Base-by-base conservation (phyloP, 2,329 filamentous ascomycete genomes). In the Aspergillus ochraceoroseus region DNA sequence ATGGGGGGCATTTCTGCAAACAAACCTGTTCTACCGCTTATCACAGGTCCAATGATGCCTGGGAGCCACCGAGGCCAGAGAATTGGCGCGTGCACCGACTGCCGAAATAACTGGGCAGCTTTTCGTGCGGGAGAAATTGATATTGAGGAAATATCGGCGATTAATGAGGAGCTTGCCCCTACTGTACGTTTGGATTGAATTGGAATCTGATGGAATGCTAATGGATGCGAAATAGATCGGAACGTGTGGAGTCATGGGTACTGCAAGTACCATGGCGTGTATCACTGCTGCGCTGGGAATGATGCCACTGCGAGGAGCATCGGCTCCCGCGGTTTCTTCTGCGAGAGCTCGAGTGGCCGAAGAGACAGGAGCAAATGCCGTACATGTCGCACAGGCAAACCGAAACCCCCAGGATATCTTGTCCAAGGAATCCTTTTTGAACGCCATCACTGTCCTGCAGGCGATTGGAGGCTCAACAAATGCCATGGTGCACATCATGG, bases 1-100 rank as follows among this genome's bases (percentile, higher is more conserved):
- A 87, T 87, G 83, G 83, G 83, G 1, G 82, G 77, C 0, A 82
- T 87, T 11, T 85, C 81, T 0, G 82, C 82, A 0, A 84, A 86
- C 48, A 86, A 85, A 54, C 82, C 82, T 0, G 73, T 84, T 1
- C 56, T 87, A 2, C 82, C 80, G 15, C 66, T 87, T 0, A 74
- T 85, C 0, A 86, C 82, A 0, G 83, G 83, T 0, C 83, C 83
- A 0, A 87, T 87, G 82, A 79, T 86, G 76, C 81, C 83, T 0
- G 83, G 83, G 0, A 83, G 76, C 26, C 75, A 82, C 47, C 69
- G 72, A 8, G 83, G 83, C 0, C 67, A 71, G 2, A 67, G 83
- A 0, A 74, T 87, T 1, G 83, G 83, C 1, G 83, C 83, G 4
- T 87, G 83, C 46, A 87, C 83, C 0, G 83, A 87, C 52, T 87